Base-by-base conservation (phyloP, 441 rosid genomes). In the Populus tomentosa region DNA sequence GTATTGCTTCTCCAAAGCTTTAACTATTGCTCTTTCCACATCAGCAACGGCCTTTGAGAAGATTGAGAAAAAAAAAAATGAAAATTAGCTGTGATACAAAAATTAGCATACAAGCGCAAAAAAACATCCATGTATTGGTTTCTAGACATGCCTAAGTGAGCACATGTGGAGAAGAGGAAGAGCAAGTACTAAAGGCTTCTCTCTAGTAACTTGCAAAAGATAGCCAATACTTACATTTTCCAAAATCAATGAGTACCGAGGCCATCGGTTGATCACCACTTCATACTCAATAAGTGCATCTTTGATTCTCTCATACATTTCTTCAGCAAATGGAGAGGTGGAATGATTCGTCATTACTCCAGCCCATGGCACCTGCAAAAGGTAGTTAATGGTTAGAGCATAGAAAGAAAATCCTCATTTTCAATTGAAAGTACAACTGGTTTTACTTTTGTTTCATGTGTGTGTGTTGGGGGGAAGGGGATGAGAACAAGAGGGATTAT, bases 241-340 rank as follows among this genome's bases (percentile, higher is more conserved):
- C 85, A 95, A 84, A 74, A 89, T 89, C 80, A 94, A 53, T 9
- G 99, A 90, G 84, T 92, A 94, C 68, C 90, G 92, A 63, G 99
- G 99, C 99, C 99, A 95, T 46, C 94, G 85, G 59, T 92, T 94
- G 81, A 94, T 92, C 78, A 92, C 94, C 74, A 94, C 97, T 87
- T 90, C 98, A 78, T 92, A 95, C 73, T 90, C 95, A 71, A 82
- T 63, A 67, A 95, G 94, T 40, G 89, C 88, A 65, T 89, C 91
- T 82, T 82, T 91, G 73, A 94, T 85, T 82, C 92, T 92, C 81
- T 88, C 97, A 75, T 94, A 94, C 93, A 94, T 92, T 79, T 92
- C 97, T 85, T 95, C 98, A 42, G 97, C 97, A 80, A 95, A 95
- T 32, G 98, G 97, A 80, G 97, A 94, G 65, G 98, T 94, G 78